Conservation (phyloP, 2,329 filamentous ascomycete species). For the Alternaria rosae region DNA sequence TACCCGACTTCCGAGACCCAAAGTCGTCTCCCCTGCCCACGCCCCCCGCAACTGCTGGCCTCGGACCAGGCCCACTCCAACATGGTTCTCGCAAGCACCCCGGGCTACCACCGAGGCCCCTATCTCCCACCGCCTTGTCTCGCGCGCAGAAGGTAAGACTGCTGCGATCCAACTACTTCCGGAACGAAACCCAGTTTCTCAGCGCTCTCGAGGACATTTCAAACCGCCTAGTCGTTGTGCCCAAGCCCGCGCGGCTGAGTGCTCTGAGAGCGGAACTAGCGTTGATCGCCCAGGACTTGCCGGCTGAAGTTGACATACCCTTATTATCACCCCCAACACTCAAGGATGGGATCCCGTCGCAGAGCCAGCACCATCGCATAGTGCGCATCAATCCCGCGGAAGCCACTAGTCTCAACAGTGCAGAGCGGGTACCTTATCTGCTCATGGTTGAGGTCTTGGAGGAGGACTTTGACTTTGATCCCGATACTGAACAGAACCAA, state of each 20-base stretch:
- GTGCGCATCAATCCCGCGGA: constrained; percentile 84
- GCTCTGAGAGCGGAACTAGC: constrained; percentile 82
- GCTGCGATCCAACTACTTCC: constrained; percentile 81
- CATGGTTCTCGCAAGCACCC: constrained; percentile 58
- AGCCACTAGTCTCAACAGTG: constrained; percentile 84
- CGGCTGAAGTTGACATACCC: constrained; percentile 83
- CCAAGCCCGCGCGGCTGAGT: constrained; percentile 81
- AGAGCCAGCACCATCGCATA: constrained; percentile 81
- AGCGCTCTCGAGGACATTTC: constrained; percentile 84
- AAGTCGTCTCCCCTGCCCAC: constrained; percentile 49
- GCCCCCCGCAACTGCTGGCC: constrained; percentile 52
- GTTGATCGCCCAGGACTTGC: constrained; percentile 80
- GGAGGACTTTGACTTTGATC: constrained; percentile 85
- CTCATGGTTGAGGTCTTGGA: constrained; percentile 84
- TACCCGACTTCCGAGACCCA: constrained; percentile 68
- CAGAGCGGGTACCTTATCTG: constrained; percentile 84
- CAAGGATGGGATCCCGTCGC: constrained; percentile 74
- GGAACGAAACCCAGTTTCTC: constrained; percentile 80
- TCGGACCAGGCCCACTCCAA: constrained; percentile 44
- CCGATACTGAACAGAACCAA: constrained; percentile 75
- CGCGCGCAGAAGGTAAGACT: constrained; percentile 73
- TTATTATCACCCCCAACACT: constrained; percentile 80
- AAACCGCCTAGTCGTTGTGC: constrained; percentile 81
- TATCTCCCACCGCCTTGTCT: constrained; percentile 69
- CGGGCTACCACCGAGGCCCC: constrained; percentile 63